A percentile compares a stretch with the other conserved stretches of the same genome.
Evolutionary conservation across 768 basidiomycete genomes (phyloP).

Genomic region (Gloeophyllum trabeum): DNA sequence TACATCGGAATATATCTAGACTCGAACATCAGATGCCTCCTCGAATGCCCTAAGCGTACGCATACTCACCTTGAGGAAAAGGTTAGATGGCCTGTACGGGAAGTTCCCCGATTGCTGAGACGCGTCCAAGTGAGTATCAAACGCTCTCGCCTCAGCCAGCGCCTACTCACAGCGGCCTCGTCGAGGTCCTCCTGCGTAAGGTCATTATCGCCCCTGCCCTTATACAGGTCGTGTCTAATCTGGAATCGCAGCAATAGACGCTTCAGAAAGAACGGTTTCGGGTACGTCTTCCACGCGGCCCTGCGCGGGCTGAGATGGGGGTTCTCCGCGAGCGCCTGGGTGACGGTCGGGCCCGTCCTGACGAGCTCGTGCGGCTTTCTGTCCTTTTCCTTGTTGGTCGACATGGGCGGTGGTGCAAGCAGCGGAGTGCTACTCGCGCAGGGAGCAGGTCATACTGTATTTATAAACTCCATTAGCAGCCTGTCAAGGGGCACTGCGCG

Average conservation of each 20-base stretch:
- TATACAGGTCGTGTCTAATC: neutral
- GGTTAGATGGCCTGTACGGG: constrained; percentile 37
- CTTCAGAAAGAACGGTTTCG: neutral
- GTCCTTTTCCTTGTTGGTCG: neutral
- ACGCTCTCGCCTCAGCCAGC: neutral
- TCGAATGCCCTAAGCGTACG: neutral
- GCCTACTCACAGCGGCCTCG: constrained; percentile 29
- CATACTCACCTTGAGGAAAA: constrained; percentile 44
- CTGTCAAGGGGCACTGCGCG: too few species aligned
- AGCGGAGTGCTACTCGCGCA: too few species aligned
- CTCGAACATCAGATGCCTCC: neutral
- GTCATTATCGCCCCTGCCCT: constrained; percentile 9
- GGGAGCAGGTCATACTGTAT: too few species aligned
- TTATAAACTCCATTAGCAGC: too few species aligned
- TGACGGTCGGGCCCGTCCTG: neutral
- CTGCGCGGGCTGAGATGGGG: neutral
- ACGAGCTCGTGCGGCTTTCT: constrained; percentile 1
- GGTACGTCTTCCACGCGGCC: neutral
- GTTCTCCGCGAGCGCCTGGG: neutral
- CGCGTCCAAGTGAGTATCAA: neutral
- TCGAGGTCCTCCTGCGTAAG: constrained; percentile 32
- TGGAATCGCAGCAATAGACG: neutral
- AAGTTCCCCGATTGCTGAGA: constrained; percentile 24
- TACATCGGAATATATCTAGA: constrained; percentile 52
- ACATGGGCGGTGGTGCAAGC: too few species aligned